Evolutionary conservation across 2,329 filamentous ascomycete species (phyloP).

Genomic region (Fusarium sororula): DNA sequence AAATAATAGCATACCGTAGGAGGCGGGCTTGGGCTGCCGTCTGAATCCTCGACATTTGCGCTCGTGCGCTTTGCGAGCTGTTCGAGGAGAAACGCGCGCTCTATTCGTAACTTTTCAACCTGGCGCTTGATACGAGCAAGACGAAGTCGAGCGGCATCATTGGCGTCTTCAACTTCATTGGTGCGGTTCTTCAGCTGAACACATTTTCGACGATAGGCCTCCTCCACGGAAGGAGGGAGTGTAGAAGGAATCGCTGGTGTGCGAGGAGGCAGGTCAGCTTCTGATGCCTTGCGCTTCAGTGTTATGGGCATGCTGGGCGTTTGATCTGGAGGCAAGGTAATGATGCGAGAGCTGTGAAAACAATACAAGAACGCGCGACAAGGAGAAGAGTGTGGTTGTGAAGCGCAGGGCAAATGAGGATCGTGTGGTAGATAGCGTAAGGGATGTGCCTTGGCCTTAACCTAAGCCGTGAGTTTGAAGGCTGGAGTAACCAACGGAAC

Average conservation of each 20-base stretch:
- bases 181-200: constrained; percentile 92
- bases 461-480: constrained; percentile 8
- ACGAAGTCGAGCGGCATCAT: constrained; percentile 82
- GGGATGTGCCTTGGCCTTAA: constrained; percentile 28
- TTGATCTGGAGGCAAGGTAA: constrained; percentile 11
- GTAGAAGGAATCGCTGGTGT: constrained; percentile 63
- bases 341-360: constrained; percentile 1
- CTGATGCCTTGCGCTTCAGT: constrained; percentile 49
- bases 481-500: constrained; percentile 31
- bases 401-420: not conserved
- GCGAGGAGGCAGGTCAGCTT: constrained; percentile 48
- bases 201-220: constrained; percentile 96
- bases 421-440: constrained; percentile 19
- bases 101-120: constrained; percentile 90
- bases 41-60: constrained; percentile 79
- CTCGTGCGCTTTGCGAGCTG: constrained; percentile 79
- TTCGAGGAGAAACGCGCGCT: constrained; percentile 79
- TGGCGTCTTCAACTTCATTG: constrained; percentile 90
- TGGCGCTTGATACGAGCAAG: constrained; percentile 83
- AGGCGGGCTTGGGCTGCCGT: constrained; percentile 81
- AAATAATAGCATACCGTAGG: constrained; percentile 68
- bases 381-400: constrained; percentile 1
- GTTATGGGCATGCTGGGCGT: constrained; percentile 43
- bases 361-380: not conserved
- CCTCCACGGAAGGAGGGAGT: constrained; percentile 89